Evolutionary conservation across 768 basidiomycete species (phyloP).

Genomic region (Albatrellus ellisii): DNA sequence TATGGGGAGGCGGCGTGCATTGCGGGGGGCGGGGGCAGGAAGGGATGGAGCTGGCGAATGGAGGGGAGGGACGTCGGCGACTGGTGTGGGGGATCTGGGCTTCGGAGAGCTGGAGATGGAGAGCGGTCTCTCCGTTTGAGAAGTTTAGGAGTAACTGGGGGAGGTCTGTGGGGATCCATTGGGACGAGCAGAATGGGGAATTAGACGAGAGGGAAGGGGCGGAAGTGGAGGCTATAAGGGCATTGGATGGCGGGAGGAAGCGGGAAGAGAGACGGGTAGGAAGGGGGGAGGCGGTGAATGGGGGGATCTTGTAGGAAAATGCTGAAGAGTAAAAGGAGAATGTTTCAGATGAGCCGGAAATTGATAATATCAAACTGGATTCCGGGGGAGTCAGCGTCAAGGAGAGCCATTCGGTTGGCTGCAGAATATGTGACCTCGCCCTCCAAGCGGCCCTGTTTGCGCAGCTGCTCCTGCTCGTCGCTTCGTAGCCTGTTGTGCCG

Average conservation of each 20-base stretch:
- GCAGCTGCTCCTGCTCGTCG: too few relatives aligned
- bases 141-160: conserved; percentile 7
- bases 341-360: conserved; percentile 2
- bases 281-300: neutral
- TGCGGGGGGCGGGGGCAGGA: conserved; percentile 9
- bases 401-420: too few relatives aligned
- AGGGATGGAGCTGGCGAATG: conserved; percentile 13
- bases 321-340: too few relatives aligned
- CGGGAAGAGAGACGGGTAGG: neutral
- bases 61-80: conserved; percentile 13
- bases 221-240: neutral
- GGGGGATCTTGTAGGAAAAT: too few relatives aligned
- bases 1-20: neutral
- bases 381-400: too few relatives aligned
- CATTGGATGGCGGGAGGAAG: neutral
- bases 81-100: conserved; percentile 4
- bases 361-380: conserved; percentile 2
- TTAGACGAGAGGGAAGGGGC: neutral
- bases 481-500: too few relatives aligned
- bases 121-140: conserved; percentile 14
- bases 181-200: neutral
- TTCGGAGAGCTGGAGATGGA: conserved; percentile 8
- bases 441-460: too few relatives aligned
- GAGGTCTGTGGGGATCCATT: conserved; percentile 12
- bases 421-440: too few relatives aligned